Percentiles rank a stretch among this genome's conserved stretches.
These are phyloP conservation scores for Choiromyces venosus DNA, from an alignment of 495 filamentous ascomycete genomes.

Conservation along the genomic window DNA sequence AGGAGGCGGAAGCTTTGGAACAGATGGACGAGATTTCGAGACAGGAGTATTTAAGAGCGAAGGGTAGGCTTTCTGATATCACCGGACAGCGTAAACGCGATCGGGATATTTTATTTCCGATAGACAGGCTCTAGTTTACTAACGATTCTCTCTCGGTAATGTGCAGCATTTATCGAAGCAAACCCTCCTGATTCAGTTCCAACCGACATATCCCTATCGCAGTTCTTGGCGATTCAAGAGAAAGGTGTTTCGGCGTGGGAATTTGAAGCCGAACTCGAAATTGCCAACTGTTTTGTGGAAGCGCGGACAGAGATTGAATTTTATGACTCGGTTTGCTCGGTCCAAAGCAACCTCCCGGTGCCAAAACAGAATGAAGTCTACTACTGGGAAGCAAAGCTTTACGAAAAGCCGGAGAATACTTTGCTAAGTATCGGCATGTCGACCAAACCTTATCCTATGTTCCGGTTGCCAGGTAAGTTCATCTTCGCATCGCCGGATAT, in stretches of 20 bases:
- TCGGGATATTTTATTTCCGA: neutral
- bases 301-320: constrained; percentile 95
- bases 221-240: constrained; percentile 96
- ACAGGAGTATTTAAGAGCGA: constrained; percentile 86
- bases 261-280: constrained; percentile 95
- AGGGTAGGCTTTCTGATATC: constrained; percentile 58
- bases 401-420: constrained; percentile 87
- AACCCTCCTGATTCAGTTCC: constrained; percentile 93
- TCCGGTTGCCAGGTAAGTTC: constrained; percentile 77
- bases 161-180: constrained; percentile 78
- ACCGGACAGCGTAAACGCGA: neutral
- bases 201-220: constrained; percentile 94
- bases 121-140: neutral
- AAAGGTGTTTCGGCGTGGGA: constrained; percentile 99
- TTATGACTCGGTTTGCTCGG: constrained; percentile 94
- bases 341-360: constrained; percentile 91
- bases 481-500: neutral
- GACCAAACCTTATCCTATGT: constrained; percentile 94
- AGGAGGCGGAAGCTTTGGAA: constrained; percentile 93
- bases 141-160: constrained; percentile 3
- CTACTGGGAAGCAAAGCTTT: constrained; percentile 98
- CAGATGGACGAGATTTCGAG: constrained; percentile 89
- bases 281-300: constrained; percentile 98
- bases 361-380: constrained; percentile 99
- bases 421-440: constrained; percentile 83